Conservation (phyloP, 2,329 filamentous ascomycete species). For the Hypoxylon rubiginosum region DNA sequence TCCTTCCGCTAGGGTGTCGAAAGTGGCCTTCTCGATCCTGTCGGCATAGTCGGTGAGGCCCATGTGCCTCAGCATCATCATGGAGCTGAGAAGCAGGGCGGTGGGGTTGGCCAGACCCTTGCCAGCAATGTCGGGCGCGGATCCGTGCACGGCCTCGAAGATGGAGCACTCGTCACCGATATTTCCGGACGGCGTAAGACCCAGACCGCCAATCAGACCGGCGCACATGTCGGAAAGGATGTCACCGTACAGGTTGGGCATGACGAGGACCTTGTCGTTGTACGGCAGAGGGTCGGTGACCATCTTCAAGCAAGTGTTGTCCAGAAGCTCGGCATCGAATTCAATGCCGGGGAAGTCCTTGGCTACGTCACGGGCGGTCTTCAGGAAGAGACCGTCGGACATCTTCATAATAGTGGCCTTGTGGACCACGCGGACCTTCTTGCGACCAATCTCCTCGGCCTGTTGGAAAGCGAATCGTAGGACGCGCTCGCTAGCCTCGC, state of each 20-base stretch:
- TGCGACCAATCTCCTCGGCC: constrained; percentile 91
- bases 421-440: constrained; percentile 97
- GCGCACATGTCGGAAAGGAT: constrained; percentile 99
- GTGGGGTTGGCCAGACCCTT: constrained; percentile 98
- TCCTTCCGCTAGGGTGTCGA: constrained; percentile 94
- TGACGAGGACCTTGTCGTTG: constrained; percentile 99
- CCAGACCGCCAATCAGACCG: constrained; percentile 96
- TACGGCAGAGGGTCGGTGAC: constrained; percentile 95
- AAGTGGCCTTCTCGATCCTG: constrained; percentile 94
- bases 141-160: constrained; percentile 99
- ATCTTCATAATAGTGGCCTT: constrained; percentile 99
- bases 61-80: constrained; percentile 99
- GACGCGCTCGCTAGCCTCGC: constrained; percentile 93
- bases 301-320: constrained; percentile 99
- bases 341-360: constrained; percentile 97
- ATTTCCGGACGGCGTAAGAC: constrained; percentile 97
- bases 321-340: constrained; percentile 97
- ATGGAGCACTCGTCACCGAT: constrained; percentile 99
- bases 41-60: constrained; percentile 84
- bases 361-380: constrained; percentile 84
- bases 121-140: constrained; percentile 95
- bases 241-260: constrained; percentile 99
- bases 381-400: constrained; percentile 98
- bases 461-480: constrained; percentile 99
- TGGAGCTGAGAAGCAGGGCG: constrained; percentile 91